Percentiles rank a stretch among this genome's conserved stretches.
phyloP scores from a whole-genome alignment of 352 stramenopile genomes.

The Phytophthora syringae region DNA sequence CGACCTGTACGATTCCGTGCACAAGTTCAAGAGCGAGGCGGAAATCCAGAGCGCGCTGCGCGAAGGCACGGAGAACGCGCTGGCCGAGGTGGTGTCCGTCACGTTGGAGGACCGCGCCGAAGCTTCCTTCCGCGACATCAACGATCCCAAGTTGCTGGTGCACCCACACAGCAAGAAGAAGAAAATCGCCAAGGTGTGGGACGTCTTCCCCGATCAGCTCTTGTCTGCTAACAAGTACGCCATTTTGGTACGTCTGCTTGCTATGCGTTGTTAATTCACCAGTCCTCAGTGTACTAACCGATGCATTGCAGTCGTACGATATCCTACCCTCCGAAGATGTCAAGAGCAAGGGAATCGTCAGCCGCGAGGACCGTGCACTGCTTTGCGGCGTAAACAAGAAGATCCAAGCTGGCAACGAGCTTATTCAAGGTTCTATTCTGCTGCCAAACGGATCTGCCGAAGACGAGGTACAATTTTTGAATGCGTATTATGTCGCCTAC shows the following conservation, averaged over 20 bases:
- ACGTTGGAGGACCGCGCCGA: conserved; percentile 83
- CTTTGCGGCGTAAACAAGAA: conserved; percentile 83
- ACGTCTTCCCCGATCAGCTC: conserved; percentile 84
- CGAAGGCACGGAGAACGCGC: conserved; percentile 80
- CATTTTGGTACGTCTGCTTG: conserved; percentile 61
- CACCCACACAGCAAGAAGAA: conserved; percentile 87
- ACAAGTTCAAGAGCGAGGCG: conserved; percentile 90
- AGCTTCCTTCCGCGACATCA: conserved; percentile 80
- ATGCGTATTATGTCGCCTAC: neutral
- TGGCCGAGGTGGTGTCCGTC: conserved; percentile 74
- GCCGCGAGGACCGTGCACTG: conserved; percentile 71
- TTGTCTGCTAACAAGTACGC: conserved; percentile 84
- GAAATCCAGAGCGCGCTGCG: conserved; percentile 85
- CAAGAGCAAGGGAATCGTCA: conserved; percentile 75
- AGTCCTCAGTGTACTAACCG: conserved; percentile 5
- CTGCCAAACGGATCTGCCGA: conserved; percentile 62
- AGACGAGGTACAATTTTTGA: conserved; percentile 47
- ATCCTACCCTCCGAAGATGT: conserved; percentile 83
- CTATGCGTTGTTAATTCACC: neutral
- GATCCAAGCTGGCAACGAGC: conserved; percentile 52
- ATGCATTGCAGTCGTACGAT: conserved; percentile 73
- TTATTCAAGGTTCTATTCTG: conserved; percentile 80
- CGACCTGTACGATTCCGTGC: conserved; percentile 84
- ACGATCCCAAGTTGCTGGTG: conserved; percentile 65
- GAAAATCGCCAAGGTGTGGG: conserved; percentile 83